Percentiles rank a stretch among this genome's conserved stretches.
These are phyloP conservation scores for Panaeolus papilionaceus DNA, from an alignment of 768 basidiomycete species.

Conservation along the genomic window DNA sequence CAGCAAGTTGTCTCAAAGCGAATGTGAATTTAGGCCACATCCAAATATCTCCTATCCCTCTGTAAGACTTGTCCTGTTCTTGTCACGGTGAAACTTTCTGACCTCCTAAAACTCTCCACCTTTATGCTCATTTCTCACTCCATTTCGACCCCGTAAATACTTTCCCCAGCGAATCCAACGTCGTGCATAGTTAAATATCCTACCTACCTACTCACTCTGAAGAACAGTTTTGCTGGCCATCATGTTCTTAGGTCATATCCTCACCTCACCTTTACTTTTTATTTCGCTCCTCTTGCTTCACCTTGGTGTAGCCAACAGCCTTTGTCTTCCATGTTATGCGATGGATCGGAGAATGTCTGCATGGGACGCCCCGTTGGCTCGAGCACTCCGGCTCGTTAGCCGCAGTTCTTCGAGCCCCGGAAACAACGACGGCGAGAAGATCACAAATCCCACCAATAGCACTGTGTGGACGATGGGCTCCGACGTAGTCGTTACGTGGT, in stretches of 20 bases:
- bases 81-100: too few relatives aligned
- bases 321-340: slow-evolving; percentile 17
- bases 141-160: too few relatives aligned
- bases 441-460: slow-evolving; percentile 42
- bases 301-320: not conserved
- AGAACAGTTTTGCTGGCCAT: slow-evolving; percentile 8
- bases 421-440: slow-evolving; percentile 37
- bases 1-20: too few relatives aligned
- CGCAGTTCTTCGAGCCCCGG: slow-evolving; percentile 39
- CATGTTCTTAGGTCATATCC: slow-evolving; percentile 1
- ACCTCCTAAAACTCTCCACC: too few relatives aligned
- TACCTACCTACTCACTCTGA: not conserved
- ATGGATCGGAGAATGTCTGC: slow-evolving; percentile 5
- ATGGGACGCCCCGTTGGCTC: slow-evolving; percentile 6
- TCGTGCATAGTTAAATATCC: not conserved
- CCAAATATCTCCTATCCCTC: too few relatives aligned
- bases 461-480: slow-evolving; percentile 49
- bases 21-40: too few relatives aligned
- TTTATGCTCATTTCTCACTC: too few relatives aligned
- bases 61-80: too few relatives aligned
- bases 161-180: too few relatives aligned
- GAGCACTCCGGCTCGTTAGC: slow-evolving; percentile 1
- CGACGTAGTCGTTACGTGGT: slow-evolving; percentile 51
- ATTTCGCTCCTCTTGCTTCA: not conserved
- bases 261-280: not conserved